Evolutionary conservation across 768 basidiomycete species (phyloP).

Genomic region (Boletus rufocinnamomeus): DNA sequence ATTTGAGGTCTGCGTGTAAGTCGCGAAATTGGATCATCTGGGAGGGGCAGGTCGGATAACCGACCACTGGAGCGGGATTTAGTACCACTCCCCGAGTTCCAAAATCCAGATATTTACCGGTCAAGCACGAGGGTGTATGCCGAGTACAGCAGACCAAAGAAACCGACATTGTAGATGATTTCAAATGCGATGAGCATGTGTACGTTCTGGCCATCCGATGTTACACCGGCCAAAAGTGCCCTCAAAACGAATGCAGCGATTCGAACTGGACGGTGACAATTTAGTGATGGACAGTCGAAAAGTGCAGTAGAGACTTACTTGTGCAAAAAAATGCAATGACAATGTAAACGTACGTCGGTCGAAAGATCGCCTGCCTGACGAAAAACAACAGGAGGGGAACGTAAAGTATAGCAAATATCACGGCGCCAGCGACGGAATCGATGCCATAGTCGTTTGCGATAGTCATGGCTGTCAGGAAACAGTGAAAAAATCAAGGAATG

Average conservation of each 20-base stretch:
- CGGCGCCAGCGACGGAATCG: slow-evolving; percentile 34
- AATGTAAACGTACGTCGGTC: slow-evolving; percentile 32
- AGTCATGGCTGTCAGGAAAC: slow-evolving; percentile 15
- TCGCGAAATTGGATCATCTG: slow-evolving; percentile 21
- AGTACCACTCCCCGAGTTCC: neutral
- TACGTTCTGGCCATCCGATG: slow-evolving; percentile 24
- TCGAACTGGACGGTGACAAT: slow-evolving; percentile 24
- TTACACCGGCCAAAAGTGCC: slow-evolving; percentile 30
- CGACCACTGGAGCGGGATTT: slow-evolving; percentile 13
- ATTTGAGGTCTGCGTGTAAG: slow-evolving; percentile 24
- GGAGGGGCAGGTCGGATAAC: slow-evolving; percentile 29
- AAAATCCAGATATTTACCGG: slow-evolving; percentile 22
- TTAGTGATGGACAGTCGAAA: neutral
- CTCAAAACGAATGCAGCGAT: slow-evolving; percentile 34
- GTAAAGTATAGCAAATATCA: slow-evolving; percentile 36
- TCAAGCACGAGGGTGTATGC: slow-evolving; percentile 37
- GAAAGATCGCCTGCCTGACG: slow-evolving; percentile 21
- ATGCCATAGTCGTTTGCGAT: slow-evolving; percentile 29
- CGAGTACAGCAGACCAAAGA: slow-evolving; percentile 39
- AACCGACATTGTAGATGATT: slow-evolving; percentile 38
- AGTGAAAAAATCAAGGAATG: neutral
- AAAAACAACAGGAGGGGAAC: slow-evolving; percentile 28
- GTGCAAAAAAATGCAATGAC: slow-evolving; percentile 32
- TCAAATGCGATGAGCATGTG: slow-evolving; percentile 30
- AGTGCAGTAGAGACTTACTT: slow-evolving; percentile 18